Evolutionary conservation across 1,139 yeast genomes (phyloP).

Genomic region (Eremothecium coryli): DNA sequence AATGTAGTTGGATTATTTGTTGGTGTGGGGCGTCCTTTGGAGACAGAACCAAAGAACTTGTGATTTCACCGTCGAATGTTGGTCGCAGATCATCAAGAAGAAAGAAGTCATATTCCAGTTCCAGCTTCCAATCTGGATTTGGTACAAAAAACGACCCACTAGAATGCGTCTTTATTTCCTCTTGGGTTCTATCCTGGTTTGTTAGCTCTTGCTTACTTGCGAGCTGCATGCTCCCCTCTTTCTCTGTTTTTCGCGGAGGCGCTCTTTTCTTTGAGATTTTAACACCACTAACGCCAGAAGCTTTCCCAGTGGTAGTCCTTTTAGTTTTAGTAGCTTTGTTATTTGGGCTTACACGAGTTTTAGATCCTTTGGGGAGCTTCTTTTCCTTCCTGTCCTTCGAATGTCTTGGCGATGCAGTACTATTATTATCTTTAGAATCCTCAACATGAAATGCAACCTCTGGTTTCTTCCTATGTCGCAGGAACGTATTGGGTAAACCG

Average conservation of each 20-base stretch:
- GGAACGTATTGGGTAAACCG: conserved; percentile 19
- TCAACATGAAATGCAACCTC: neutral
- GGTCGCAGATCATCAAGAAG: conserved; percentile 11
- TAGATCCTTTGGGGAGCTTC: neutral
- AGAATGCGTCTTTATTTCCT: neutral
- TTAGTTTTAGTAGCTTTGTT: neutral
- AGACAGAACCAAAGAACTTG: conserved; percentile 1
- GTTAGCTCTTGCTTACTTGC: neutral
- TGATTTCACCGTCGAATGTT: neutral
- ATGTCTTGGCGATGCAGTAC: neutral
- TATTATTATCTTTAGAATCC: conserved; percentile 1
- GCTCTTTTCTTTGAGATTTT: neutral
- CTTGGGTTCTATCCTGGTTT: neutral
- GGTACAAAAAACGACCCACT: neutral
- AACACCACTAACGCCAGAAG: neutral
- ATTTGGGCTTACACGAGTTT: neutral
- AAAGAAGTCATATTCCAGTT: conserved; percentile 14
- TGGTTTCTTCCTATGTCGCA: conserved; percentile 12
- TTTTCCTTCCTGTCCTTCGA: conserved; percentile 3
- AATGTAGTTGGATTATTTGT: conserved; percentile 17
- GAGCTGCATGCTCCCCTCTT: neutral
- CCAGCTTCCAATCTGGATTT: conserved; percentile 1
- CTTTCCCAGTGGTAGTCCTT: neutral
- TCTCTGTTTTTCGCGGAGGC: neutral
- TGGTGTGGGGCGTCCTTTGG: conserved; percentile 11